Conservation (phyloP, 495 filamentous ascomycete species). For the Podospora pseudocomata region DNA sequence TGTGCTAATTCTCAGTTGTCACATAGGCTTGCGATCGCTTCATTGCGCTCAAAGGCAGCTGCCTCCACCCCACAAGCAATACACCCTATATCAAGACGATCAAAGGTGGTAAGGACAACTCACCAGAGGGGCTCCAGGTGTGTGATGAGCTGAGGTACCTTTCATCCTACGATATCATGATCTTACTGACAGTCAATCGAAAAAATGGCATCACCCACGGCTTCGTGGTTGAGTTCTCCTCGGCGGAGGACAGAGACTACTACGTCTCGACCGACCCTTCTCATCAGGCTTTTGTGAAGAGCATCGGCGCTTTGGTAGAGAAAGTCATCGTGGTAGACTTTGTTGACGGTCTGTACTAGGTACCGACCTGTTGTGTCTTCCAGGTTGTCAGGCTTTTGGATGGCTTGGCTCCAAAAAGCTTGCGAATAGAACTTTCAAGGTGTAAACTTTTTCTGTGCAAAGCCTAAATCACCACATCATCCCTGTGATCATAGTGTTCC, state of each 20-base stretch:
- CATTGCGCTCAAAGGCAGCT: slow-evolving; percentile 41
- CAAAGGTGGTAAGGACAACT: slow-evolving; percentile 62
- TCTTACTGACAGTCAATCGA: slow-evolving; percentile 8
- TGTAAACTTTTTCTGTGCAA: neutral
- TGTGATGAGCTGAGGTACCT: slow-evolving; percentile 3
- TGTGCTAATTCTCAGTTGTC: neutral
- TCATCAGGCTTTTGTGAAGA: slow-evolving; percentile 46
- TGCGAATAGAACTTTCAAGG: neutral
- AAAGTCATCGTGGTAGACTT: slow-evolving; percentile 47
- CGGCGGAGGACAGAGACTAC: slow-evolving; percentile 53
- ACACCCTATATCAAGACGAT: slow-evolving; percentile 57
- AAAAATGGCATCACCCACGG: slow-evolving; percentile 56
- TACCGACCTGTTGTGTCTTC: neutral
- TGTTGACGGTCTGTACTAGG: slow-evolving; percentile 26
- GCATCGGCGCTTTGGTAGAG: slow-evolving; percentile 33
- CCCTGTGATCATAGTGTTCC: neutral
- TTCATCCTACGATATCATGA: neutral
- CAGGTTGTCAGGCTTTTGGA: neutral
- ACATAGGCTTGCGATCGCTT: slow-evolving; percentile 27
- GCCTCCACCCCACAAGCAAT: slow-evolving; percentile 47
- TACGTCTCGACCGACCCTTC: slow-evolving; percentile 50
- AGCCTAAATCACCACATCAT: neutral
- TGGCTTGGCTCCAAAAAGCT: neutral
- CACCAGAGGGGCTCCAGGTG: slow-evolving; percentile 62
- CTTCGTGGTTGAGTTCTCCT: slow-evolving; percentile 62